phyloP scores from a whole-genome alignment of 306 rosid species.

The Lagenaria siceraria region DNA sequence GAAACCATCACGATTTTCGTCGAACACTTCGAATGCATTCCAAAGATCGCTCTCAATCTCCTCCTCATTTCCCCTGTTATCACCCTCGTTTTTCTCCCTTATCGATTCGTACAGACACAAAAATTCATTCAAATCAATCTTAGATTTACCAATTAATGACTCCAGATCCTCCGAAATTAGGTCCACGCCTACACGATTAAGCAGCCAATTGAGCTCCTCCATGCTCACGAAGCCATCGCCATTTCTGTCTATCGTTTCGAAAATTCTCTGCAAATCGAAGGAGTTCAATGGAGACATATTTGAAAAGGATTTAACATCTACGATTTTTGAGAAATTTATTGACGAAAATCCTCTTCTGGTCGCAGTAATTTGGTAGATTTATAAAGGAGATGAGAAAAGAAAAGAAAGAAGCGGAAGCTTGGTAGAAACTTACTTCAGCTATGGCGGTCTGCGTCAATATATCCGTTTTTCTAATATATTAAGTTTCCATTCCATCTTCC shows the following conservation, averaged over 20 bases:
- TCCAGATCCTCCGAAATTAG: slow-evolving; percentile 36
- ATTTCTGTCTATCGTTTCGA: slow-evolving; percentile 49
- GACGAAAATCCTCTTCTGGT: background rate
- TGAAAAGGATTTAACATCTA: background rate
- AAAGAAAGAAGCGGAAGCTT: background rate
- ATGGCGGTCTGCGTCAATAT: background rate
- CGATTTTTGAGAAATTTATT: background rate
- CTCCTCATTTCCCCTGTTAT: background rate
- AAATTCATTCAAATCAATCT: slow-evolving; percentile 44
- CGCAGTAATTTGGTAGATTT: background rate
- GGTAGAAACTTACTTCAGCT: background rate
- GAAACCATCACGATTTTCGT: slow-evolving; percentile 67
- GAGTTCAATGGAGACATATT: slow-evolving; percentile 30
- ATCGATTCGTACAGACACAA: slow-evolving; percentile 47
- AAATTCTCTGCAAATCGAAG: slow-evolving; percentile 53
- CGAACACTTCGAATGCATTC: slow-evolving; percentile 67
- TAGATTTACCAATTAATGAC: slow-evolving; percentile 29
- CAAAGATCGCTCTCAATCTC: slow-evolving; percentile 30
- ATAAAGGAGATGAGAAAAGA: background rate
- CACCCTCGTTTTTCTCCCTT: slow-evolving; percentile 12
- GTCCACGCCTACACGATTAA: slow-evolving; percentile 23
- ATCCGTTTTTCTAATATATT: background rate
- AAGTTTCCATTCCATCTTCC: background rate
- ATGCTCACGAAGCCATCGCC: slow-evolving; percentile 52
- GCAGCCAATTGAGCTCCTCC: slow-evolving; percentile 40